Base-by-base conservation (phyloP, 306 rosid species). In the Begonia peltatifolia region DNA sequence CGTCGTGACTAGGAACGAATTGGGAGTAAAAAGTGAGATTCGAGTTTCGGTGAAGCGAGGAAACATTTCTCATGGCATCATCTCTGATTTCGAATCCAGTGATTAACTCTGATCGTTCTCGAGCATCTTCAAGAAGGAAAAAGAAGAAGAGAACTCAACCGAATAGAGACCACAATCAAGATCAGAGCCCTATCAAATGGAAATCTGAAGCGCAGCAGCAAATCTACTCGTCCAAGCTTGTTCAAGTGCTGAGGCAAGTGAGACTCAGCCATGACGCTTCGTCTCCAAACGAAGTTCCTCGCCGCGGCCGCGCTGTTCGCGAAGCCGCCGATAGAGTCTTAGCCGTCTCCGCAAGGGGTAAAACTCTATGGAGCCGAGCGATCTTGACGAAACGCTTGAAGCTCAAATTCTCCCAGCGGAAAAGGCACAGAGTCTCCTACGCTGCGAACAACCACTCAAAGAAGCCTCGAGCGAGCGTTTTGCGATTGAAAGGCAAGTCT, bases 301-400 rank as follows among this genome's bases (percentile, higher is more conserved):
- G 69, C 10, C 76, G 79, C 0, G 78, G 93, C n/a, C 63, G 74
- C 53, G 87, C 76, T 2, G 87, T 90, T 1, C 73, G 92, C 0
- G 88, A 90, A 46, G 84, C 94, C 1, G 94, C 95, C 1, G 86
- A 90, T 51, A 76, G 85, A 20, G 92, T 67, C 14, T 70, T 90
- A 10, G 97, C 97, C 5, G 66, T 61, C 12, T 71, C 95, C 2
- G 97, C 94, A 0, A 85, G 71, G 48, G 97, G 95, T 8, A 79
- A 68, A 65, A 78, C 78, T 5, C 71, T 95, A 6, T 90, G 97
- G 97, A 90, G 97, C 82, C 73, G 94, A 12, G 94, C 99, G 22
- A 86, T 92, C 41, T 67, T 92, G 16, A 77, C 74, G 2, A 81
- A 55, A 58, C 74, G 87, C 11, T 76, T 83, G 10, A 92, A 83